A percentile compares a stretch with the other conserved stretches of the same genome.
phyloP scores from a whole-genome alignment of 1,284 basidiomycete genomes.

The Bondarzewia mesenterica region DNA sequence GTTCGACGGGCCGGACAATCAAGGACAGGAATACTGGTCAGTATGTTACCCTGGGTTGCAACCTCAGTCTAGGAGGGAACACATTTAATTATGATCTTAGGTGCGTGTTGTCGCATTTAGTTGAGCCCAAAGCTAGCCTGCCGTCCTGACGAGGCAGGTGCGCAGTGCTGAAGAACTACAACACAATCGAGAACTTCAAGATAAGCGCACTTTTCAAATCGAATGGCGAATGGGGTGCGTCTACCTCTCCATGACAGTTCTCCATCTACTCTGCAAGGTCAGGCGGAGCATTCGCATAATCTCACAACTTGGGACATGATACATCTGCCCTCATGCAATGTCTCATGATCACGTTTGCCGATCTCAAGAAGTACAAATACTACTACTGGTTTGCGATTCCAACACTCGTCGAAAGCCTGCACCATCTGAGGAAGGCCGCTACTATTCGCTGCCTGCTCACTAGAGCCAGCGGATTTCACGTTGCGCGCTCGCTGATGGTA shows the following conservation, averaged over 20 bases:
- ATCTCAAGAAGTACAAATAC: conserved; percentile 97
- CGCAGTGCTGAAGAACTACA: conserved; percentile 87
- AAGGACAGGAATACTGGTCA: conserved; percentile 51
- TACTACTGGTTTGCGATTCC: conserved; percentile 99
- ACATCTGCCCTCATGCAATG: conserved; percentile 64
- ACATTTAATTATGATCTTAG: conserved; percentile 38
- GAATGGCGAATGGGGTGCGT: conserved; percentile 9
- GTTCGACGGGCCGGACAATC: conserved; percentile 42
- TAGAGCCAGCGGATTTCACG: conserved; percentile 96
- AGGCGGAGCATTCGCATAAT: conserved; percentile 58
- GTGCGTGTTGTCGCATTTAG: conserved; percentile 13
- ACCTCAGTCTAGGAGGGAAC: conserved; percentile 49
- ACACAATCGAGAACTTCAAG: conserved; percentile 96
- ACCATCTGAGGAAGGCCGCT: conserved; percentile 80
- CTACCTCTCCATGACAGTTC: not conserved
- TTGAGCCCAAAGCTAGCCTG: conserved; percentile 20
- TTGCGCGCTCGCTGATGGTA: conserved; percentile 84
- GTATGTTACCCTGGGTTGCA: conserved; percentile 33
- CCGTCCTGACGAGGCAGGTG: conserved; percentile 44
- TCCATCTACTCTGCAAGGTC: conserved; percentile 35
- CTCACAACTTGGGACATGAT: conserved; percentile 39
- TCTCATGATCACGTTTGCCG: conserved; percentile 88
- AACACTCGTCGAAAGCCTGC: conserved; percentile 78
- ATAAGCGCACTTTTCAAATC: conserved; percentile 83
- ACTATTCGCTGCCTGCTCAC: conserved; percentile 77